Base-by-base conservation (phyloP, 2,329 filamentous ascomycete genomes). In the Chaetomium strumarium region DNA sequence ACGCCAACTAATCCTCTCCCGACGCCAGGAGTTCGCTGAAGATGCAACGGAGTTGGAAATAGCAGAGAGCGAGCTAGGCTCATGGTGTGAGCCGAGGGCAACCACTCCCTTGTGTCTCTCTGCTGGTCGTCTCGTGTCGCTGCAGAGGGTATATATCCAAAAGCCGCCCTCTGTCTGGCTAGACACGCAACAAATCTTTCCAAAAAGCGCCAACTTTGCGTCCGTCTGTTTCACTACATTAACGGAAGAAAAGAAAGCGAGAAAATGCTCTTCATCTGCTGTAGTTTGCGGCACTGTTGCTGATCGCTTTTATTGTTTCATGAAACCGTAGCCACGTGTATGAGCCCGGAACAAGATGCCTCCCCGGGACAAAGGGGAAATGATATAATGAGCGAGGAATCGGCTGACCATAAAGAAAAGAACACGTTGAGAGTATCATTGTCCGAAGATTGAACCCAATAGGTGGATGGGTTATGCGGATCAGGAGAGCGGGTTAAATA, bases 171-270 rank as follows among this genome's bases (percentile, higher is more conserved):
- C 33, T 12, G 14, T 34, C 5, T 7, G 24, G 24, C 24, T 4
- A 24, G 24, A 34, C 33, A 34, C 33, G 14, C 11, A 34, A 34
- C 5, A 34, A 14, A 34, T 6, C 3, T 34, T 11, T 10, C 14
- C 29, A 24, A 46, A 50, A 45, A 48, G 20, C 14, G 17, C 39
- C 39, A 17, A 29, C 34, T 24, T 41, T 49, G 37, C 33, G 36
- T 24, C 56, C 53, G 24, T 56, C 37, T 58, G 56, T 24, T 24
- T 58, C 53, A 56, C 56, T 56, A 58, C 53, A 58, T 55, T 54
- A 46, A 46, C 17, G 14, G 42, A 16, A 38, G 13, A n/a, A 20
- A 40, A 40, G 19, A 45, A 37, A 10, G 10, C 46, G n/a, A 12
- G 10, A 42, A 39, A 47, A 19, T n/a, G 37, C 11, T 47, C 44